Base-by-base conservation (phyloP, 2,329 filamentous ascomycete genomes). In the Cephalotrichum gorgonifer region DNA sequence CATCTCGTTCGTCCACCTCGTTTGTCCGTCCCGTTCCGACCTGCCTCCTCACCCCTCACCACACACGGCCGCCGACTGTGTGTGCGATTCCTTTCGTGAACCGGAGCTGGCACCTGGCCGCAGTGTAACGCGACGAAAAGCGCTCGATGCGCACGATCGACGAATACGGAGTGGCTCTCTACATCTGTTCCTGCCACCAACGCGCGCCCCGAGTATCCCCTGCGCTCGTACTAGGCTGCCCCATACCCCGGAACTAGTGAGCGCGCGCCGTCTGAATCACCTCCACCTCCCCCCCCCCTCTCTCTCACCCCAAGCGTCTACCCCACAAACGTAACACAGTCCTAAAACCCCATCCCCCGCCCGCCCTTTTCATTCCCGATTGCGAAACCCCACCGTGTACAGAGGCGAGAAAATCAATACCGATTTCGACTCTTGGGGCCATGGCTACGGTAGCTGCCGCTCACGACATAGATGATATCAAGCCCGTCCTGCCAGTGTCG, bases 401-500 rank as follows among this genome's bases (percentile, higher is more conserved):
- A 45, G 14, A 9, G 35, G 6, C 35, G 7, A 20, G n/a, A n/a
- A 9, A 39, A 39, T 39, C 35, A 20, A 39, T 39, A n/a, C 6
- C 35, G 35, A 8, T 39, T 39, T 39, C n/a, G 35, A 22, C 35
- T 22, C 27, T 5, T 15, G 66, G 49, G 59, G 46, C 38, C 46
- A 48, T 48, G 46, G 46, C 46, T 38, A 42, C 46, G 22, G 27
- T 42, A 49, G 42, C 42, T 42, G 31, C 30, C 14, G 42, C 28
- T 20, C 46, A 42, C 41, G 30, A 41, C 31, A 49, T 30, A 41
- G 31, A 49, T 27, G 41, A 49, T 44, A 30, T 44, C 28, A 67
- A 65, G 56, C 58, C 62, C 44, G 58, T 61, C 42, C 57, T 69
- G 43, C 62, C 67, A 51, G 61, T 66, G 47, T 64, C 68, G 42